Percentiles rank a stretch among this genome's conserved stretches.
Evolutionary conservation across 768 basidiomycete species (phyloP).

Genomic region (Russula emetica): DNA sequence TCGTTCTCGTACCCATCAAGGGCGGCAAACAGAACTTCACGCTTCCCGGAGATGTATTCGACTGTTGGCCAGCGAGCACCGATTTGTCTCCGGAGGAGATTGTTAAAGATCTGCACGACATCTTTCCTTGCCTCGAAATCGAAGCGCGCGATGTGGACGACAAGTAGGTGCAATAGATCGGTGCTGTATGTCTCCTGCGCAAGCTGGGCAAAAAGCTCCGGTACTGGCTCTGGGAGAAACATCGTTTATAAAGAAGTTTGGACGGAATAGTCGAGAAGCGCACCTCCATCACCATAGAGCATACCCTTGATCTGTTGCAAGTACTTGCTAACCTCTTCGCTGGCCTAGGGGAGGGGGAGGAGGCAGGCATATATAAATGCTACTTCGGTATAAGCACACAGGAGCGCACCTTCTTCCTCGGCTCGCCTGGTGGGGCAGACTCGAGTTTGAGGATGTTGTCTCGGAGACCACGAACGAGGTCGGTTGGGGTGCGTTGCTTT

Average conservation of each 20-base stretch:
- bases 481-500: slow-evolving; percentile 81
- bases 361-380: not conserved
- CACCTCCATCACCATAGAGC: slow-evolving; percentile 85
- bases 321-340: slow-evolving; percentile 85
- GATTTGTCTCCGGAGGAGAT: slow-evolving; percentile 85
- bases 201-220: slow-evolving; percentile 89
- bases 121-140: slow-evolving; percentile 94
- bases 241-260: slow-evolving; percentile 3
- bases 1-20: slow-evolving; percentile 93
- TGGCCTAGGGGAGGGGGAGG: slow-evolving; percentile 50
- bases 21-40: slow-evolving; percentile 75
- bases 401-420: slow-evolving; percentile 66
- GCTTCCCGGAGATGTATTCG: slow-evolving; percentile 80
- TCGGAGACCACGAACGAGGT: slow-evolving; percentile 75
- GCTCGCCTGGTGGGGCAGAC: slow-evolving; percentile 68
- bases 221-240: slow-evolving; percentile 59
- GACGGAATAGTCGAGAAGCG: slow-evolving; percentile 28
- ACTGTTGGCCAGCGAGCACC: slow-evolving; percentile 95
- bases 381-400: not conserved
- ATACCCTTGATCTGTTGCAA: slow-evolving; percentile 86
- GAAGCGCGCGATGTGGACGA: slow-evolving; percentile 77
- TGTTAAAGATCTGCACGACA: slow-evolving; percentile 84
- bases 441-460: slow-evolving; percentile 80
- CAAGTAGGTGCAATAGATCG: slow-evolving; percentile 76
- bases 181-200: slow-evolving; percentile 94